These are phyloP conservation scores for Geosmithia morbida DNA, from an alignment of 2,329 filamentous ascomycete genomes.

Conservation along the genomic window DNA sequence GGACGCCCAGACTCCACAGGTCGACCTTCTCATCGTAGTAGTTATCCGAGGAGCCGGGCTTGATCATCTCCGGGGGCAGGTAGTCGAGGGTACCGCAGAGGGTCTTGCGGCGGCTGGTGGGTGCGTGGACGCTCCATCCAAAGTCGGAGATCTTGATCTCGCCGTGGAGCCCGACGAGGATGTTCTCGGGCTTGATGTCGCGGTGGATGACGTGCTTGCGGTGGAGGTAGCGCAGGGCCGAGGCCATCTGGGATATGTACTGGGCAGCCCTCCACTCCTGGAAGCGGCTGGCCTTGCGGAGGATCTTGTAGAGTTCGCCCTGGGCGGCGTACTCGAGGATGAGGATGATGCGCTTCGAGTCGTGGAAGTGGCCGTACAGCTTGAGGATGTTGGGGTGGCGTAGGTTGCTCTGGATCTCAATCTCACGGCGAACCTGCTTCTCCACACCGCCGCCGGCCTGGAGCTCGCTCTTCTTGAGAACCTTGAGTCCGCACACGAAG, in stretches of 20 bases:
- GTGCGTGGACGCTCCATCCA: constrained; percentile 95
- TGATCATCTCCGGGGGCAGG: constrained; percentile 94
- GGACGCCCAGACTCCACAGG: constrained; percentile 84
- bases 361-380: constrained; percentile 79
- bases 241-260: constrained; percentile 85
- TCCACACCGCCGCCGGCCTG: constrained; percentile 59
- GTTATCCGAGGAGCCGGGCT: constrained; percentile 65
- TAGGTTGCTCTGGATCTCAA: constrained; percentile 80
- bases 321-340: constrained; percentile 79
- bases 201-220: constrained; percentile 96
- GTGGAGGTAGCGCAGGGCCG: constrained; percentile 77
- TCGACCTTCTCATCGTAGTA: constrained; percentile 94
- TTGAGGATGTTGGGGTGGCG: constrained; percentile 76
- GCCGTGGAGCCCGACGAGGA: constrained; percentile 86
- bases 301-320: constrained; percentile 78
- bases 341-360: constrained; percentile 74
- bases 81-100: constrained; percentile 98
- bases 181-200: constrained; percentile 97
- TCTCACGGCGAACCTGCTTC: constrained; percentile 76
- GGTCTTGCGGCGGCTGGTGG: constrained; percentile 83
- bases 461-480: constrained; percentile 72
- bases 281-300: constrained; percentile 65
- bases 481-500: constrained; percentile 78
- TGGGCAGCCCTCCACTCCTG: constrained; percentile 77
- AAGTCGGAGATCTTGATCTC: constrained; percentile 99